Percentiles rank a stretch among this genome's conserved stretches.
These are phyloP conservation scores for Euphorbia peplus DNA, from an alignment of 345 rosid genomes.

Conservation along the genomic window DNA sequence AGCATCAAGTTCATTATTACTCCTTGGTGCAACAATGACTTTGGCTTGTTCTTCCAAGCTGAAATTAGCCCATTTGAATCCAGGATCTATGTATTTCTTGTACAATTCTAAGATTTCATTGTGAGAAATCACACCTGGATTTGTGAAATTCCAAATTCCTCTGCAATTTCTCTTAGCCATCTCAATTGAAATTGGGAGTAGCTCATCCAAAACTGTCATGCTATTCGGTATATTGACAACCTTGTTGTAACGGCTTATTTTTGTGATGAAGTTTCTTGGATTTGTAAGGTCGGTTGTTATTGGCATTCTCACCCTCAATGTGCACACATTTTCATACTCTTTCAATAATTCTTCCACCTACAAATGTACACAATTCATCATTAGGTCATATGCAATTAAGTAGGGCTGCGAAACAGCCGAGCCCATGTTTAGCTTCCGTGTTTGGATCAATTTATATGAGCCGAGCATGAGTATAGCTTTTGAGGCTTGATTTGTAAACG, in stretches of 20 bases:
- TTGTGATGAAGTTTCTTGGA: conserved; percentile 7
- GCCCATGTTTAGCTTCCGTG: no score
- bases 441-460: no score
- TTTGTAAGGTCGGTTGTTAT: background rate
- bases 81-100: background rate
- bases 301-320: background rate
- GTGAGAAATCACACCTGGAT: background rate
- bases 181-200: background rate
- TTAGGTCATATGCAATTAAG: no score
- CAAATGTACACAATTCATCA: background rate
- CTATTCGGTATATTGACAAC: background rate
- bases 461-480: no score
- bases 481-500: no score
- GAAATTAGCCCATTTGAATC: background rate
- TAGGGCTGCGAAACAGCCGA: no score
- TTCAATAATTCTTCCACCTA: background rate
- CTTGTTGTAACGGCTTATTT: background rate
- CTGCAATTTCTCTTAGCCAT: background rate
- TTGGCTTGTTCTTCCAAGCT: conserved; percentile 2
- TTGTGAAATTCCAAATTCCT: background rate
- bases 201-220: conserved; percentile 5
- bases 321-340: background rate
- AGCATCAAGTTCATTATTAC: conserved; percentile 5
- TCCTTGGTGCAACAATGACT: background rate
- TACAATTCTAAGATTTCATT: background rate